Percentiles rank a stretch among this genome's conserved stretches.
phyloP scores from a whole-genome alignment of 805 yeast genomes.

The Maudiozyma pseudohumilis region DNA sequence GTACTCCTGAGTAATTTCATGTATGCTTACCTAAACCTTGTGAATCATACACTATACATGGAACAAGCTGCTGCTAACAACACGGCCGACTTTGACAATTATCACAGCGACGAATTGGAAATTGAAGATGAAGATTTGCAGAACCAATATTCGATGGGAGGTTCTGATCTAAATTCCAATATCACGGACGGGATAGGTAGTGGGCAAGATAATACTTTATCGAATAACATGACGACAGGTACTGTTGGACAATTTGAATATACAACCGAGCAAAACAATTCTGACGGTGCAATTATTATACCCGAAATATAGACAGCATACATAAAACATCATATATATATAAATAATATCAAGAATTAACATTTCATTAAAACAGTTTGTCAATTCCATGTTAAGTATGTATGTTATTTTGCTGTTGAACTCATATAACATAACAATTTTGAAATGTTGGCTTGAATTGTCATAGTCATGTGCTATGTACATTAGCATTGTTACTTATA shows the following conservation, averaged over 20 bases:
- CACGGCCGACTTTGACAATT: neutral
- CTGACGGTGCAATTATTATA: conserved; percentile 21
- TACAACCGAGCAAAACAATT: conserved; percentile 11
- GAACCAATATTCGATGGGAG: neutral
- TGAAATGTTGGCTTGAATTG: too few species aligned
- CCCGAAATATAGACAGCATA: conserved; percentile 12
- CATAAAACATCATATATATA: neutral
- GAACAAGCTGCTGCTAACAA: conserved; percentile 44
- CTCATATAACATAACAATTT: too few species aligned
- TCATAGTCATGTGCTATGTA: too few species aligned
- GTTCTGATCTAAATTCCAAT: neutral
- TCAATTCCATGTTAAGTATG: too few species aligned
- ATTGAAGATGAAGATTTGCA: conserved; percentile 3
- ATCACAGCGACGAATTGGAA: neutral
- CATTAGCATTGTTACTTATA: too few species aligned
- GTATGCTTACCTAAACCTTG: conserved; percentile 92
- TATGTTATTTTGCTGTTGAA: too few species aligned
- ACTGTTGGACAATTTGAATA: too few species aligned
- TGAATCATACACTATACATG: conserved; percentile 77
- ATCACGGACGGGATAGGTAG: neutral
- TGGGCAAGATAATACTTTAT: neutral
- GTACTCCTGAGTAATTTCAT: conserved; percentile 89
- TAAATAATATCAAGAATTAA: too few species aligned
- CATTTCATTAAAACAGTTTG: too few species aligned
- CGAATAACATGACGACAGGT: too few species aligned